Conservation (phyloP, 2,329 filamentous ascomycete species). For the Trichoderma sp. region DNA sequence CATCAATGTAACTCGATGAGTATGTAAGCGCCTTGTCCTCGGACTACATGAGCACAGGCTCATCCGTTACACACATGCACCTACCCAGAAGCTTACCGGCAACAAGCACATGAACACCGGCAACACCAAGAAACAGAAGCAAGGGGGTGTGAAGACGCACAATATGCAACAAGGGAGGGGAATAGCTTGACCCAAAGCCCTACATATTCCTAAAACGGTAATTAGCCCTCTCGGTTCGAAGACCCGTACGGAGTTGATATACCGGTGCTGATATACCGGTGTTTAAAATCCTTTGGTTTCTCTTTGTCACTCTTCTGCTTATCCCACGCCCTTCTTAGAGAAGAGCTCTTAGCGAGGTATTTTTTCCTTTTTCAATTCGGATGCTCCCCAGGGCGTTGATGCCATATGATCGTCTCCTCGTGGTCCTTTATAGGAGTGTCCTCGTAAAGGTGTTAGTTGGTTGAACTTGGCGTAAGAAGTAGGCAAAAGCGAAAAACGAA, state of each 20-base stretch:
- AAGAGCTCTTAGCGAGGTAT: neutral
- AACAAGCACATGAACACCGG: neutral
- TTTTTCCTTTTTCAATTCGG: neutral
- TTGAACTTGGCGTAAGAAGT: neutral
- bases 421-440: fast-evolving
- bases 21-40: neutral
- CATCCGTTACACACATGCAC: neutral
- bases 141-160: neutral
- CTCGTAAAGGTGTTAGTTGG: neutral
- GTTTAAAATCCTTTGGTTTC: neutral
- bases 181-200: neutral
- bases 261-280: no score
- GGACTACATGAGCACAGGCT: neutral
- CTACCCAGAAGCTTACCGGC: neutral
- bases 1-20: neutral
- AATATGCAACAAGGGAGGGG: neutral
- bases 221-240: neutral
- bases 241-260: neutral
- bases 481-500: neutral
- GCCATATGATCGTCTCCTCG: neutral
- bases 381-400: neutral
- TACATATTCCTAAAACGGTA: neutral
- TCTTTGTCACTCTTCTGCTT: neutral
- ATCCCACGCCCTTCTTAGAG: no score
- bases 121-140: neutral